Base-by-base conservation (phyloP, 306 rosid species). In the Vigna radiata region DNA sequence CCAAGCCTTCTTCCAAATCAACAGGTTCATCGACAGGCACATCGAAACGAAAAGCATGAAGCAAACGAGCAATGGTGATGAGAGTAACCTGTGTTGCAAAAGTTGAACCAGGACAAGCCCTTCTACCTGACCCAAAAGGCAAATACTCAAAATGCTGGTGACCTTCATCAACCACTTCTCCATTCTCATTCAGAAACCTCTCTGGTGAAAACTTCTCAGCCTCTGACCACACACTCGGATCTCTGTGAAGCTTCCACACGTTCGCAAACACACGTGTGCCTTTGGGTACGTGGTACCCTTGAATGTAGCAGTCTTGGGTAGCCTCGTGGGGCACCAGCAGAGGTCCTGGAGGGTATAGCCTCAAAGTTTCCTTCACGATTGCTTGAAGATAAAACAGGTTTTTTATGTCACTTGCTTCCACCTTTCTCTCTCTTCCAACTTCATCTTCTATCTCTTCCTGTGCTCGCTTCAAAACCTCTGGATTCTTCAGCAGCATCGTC, bases 211-310 rank as follows among this genome's bases (percentile, higher is more conserved):
- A 90, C 8, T 31, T 58, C 13, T 85, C 89, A 0, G 87, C 84
- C 27, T 88, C 80, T 0, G 59, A 4, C 93, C 93, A 90, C 25
- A 80, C 14, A 12, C 15, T 69, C 14, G 90, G 90, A 56, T 90
- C 88, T 55, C 96, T 83, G 7, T 85, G 96, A 19, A 90, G 50
- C 68, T 81, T 90, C 91, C 88, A 90, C 10, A 82, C 77, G 55
- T 90, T 90, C 25, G 84, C 89, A 4, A 83, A 73, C 16, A 85
- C 77, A 18, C 83, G 92, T 0, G 90, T 88, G 4, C 93, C 93
- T 58, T 76, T 87, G 1, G 84, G 87, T 0, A 88, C 61, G 6
- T 33, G 31, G 12, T 82, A 85, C 52, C 81, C 87, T 0, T 74
- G 76, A 7, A 90, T 82, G 0, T 68, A 0, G 25, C 89, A 87